phyloP scores from a whole-genome alignment of 805 yeast genomes.

The Pichia ethanolica region DNA sequence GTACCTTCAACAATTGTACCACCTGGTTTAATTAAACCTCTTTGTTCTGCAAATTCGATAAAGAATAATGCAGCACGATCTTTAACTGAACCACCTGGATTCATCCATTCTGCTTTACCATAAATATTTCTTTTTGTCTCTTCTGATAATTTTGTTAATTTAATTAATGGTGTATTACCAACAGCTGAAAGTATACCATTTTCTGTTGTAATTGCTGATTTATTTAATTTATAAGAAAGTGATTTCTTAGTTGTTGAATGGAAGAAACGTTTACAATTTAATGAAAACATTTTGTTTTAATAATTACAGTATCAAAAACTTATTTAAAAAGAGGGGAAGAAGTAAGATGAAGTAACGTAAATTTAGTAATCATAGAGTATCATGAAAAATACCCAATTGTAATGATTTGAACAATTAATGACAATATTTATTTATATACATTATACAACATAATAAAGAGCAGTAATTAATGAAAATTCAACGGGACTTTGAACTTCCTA shows the following conservation, averaged over 20 bases:
- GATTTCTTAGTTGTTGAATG: constrained; percentile 7
- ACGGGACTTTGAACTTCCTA: too few relatives aligned
- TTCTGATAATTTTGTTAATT: constrained; percentile 47
- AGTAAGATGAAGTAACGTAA: not conserved
- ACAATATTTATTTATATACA: too few relatives aligned
- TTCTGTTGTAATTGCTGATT: constrained; percentile 58
- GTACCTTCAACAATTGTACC: constrained; percentile 91
- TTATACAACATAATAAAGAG: too few relatives aligned
- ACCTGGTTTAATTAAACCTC: constrained; percentile 60
- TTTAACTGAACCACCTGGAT: constrained; percentile 90
- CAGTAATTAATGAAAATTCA: too few relatives aligned
- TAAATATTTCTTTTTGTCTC: constrained; percentile 66
- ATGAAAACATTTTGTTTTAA: constrained; percentile 1
- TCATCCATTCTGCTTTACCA: constrained; percentile 88
- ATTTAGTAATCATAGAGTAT: too few relatives aligned
- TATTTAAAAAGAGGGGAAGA: not conserved
- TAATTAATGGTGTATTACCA: constrained; percentile 87
- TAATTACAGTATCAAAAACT: too few relatives aligned
- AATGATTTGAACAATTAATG: too few relatives aligned
- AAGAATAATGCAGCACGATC: constrained; percentile 83
- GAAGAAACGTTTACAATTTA: constrained; percentile 7
- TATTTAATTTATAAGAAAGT: constrained; percentile 32
- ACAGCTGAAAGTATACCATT: constrained; percentile 74
- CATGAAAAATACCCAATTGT: too few relatives aligned
- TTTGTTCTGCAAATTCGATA: constrained; percentile 68